Evolutionary conservation across 139 green algal species (phyloP).

Genomic region (Auxenochlorella protothecoides): DNA sequence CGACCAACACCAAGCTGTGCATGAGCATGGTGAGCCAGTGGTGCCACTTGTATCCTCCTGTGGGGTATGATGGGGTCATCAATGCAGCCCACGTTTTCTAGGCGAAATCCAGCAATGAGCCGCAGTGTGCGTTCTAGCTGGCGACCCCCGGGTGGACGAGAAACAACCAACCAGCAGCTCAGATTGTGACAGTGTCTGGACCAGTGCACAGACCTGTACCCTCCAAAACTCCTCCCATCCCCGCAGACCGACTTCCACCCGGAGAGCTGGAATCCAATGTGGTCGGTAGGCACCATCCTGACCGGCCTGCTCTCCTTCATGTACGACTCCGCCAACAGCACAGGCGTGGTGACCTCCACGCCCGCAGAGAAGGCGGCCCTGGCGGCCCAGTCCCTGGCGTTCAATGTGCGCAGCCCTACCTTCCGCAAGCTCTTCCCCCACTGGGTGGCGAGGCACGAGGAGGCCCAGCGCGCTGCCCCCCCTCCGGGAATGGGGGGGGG

Average conservation of each 20-base stretch:
- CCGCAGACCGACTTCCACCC: slow-evolving; percentile 64
- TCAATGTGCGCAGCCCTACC: slow-evolving; percentile 49
- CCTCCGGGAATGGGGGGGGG: too few relatives aligned
- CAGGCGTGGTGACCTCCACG: slow-evolving; percentile 35
- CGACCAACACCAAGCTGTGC: slow-evolving; percentile 69
- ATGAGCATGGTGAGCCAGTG: slow-evolving; percentile 22
- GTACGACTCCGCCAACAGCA: slow-evolving; percentile 43
- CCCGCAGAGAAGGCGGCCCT: slow-evolving; percentile 35
- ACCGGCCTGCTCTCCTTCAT: slow-evolving; percentile 46
- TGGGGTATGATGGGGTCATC: too few relatives aligned
- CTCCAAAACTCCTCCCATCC: not conserved
- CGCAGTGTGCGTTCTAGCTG: too few relatives aligned
- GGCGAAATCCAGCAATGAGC: too few relatives aligned
- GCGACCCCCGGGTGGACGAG: too few relatives aligned
- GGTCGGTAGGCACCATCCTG: slow-evolving; percentile 60
- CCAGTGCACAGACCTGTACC: too few relatives aligned
- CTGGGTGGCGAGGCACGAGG: slow-evolving; percentile 36
- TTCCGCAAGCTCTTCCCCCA: slow-evolving; percentile 77
- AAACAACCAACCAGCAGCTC: too few relatives aligned
- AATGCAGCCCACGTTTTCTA: too few relatives aligned
- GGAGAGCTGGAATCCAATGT: slow-evolving; percentile 39
- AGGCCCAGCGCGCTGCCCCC: slow-evolving; percentile 5
- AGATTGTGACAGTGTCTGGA: too few relatives aligned
- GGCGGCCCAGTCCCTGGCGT: slow-evolving; percentile 47
- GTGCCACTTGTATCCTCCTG: too few relatives aligned